phyloP scores from a whole-genome alignment of 2,329 filamentous ascomycete species.

The Pezicula radicicola region DNA sequence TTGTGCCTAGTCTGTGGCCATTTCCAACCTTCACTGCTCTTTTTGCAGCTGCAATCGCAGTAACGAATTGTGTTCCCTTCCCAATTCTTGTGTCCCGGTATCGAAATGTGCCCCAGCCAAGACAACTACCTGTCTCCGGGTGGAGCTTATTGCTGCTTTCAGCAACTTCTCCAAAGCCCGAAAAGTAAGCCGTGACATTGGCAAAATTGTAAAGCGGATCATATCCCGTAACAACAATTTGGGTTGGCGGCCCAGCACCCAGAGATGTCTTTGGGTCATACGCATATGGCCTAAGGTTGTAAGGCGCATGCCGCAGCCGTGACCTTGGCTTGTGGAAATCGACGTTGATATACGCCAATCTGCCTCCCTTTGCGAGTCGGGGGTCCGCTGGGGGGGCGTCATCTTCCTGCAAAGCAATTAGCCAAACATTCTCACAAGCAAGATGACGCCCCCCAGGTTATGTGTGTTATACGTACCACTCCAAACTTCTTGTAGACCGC shows the following conservation, averaged over 20 bases:
- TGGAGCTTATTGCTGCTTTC: constrained; percentile 94
- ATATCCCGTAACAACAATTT: constrained; percentile 94
- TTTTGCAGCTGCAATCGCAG: constrained; percentile 78
- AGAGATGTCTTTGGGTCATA: constrained; percentile 83
- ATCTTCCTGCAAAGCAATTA: constrained; percentile 71
- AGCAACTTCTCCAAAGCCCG: constrained; percentile 80
- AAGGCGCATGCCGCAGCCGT: constrained; percentile 68
- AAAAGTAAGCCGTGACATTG: constrained; percentile 73
- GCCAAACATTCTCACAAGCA: constrained; percentile 47
- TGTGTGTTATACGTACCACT: constrained; percentile 53
- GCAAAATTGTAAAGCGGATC: constrained; percentile 82
- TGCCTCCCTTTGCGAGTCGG: constrained; percentile 69
- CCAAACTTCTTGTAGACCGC: constrained; percentile 62
- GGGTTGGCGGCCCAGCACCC: constrained; percentile 83
- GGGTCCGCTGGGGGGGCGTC: constrained; percentile 79
- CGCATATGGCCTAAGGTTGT: constrained; percentile 75
- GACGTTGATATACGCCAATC: constrained; percentile 64
- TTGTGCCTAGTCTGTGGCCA: constrained; percentile 75
- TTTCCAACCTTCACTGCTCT: constrained; percentile 75
- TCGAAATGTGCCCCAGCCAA: constrained; percentile 88
- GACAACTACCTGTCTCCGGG: constrained; percentile 87
- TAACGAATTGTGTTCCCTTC: constrained; percentile 42
- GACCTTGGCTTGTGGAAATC: constrained; percentile 69
- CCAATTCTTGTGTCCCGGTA: constrained; percentile 68
- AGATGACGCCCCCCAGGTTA: constrained; percentile 58